Percentiles rank a stretch among this genome's conserved stretches.
phyloP scores from a whole-genome alignment of 2,329 filamentous ascomycete species.

The Hypomyces perniciosus region DNA sequence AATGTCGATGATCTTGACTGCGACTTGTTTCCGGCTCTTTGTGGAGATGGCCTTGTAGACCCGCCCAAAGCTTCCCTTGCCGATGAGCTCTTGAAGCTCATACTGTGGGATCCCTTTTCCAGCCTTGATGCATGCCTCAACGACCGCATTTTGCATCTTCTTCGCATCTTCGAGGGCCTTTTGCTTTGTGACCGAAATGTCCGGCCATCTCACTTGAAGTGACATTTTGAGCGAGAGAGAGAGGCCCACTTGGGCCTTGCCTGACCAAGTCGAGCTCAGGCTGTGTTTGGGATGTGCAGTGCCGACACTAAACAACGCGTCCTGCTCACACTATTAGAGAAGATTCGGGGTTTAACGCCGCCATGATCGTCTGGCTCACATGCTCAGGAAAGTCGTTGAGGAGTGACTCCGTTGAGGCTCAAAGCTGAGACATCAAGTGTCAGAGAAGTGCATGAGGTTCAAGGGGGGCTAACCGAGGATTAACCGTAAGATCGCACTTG shows the following conservation, averaged over 20 bases:
- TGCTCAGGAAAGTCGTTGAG: neutral
- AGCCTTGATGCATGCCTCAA: constrained; percentile 54
- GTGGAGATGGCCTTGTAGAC: constrained; percentile 60
- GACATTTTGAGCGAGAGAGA: constrained; percentile 27
- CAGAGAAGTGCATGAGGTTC: neutral
- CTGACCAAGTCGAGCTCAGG: neutral
- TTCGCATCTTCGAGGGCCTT: constrained; percentile 63
- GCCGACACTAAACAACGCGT: neutral
- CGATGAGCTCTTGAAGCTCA: constrained; percentile 65
- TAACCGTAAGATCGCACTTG: no score
- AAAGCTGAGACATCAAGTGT: neutral
- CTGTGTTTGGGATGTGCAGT: neutral
- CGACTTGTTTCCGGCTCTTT: constrained; percentile 51
- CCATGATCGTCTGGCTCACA: constrained; percentile 1
- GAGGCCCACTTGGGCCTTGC: constrained; percentile 7
- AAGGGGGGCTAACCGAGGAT: no score
- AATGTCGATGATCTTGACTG: constrained; percentile 79
- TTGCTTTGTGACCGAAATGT: constrained; percentile 44
- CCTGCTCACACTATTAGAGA: constrained; percentile 1
- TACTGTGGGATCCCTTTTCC: constrained; percentile 60
- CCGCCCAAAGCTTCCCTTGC: constrained; percentile 67
- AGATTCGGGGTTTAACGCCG: neutral
- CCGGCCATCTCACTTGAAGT: constrained; percentile 37
- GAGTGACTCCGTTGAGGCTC: neutral
- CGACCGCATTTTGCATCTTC: constrained; percentile 60